These are phyloP conservation scores for Calophaca sinica DNA, from an alignment of 306 rosid species.

Conservation along the genomic window DNA sequence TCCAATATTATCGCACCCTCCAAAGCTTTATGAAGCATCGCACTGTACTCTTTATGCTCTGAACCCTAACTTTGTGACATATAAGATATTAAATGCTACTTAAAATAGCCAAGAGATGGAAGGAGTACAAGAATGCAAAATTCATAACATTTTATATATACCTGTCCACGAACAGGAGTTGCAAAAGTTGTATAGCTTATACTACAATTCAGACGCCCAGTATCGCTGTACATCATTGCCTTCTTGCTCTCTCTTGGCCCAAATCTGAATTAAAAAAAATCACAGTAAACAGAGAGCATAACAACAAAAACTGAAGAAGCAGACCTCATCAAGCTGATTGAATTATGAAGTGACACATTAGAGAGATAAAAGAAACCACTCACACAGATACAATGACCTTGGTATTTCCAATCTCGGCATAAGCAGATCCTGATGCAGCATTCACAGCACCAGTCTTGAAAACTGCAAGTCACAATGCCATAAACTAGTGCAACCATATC, in stretches of 20 bases:
- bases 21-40: conserved; percentile 92
- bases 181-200: conserved; percentile 88
- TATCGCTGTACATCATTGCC: conserved; percentile 92
- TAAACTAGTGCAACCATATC: conserved; percentile 29
- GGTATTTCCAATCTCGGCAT: conserved; percentile 93
- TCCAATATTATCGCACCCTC: conserved; percentile 94
- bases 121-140: conserved; percentile 12
- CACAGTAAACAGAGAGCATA: conserved; percentile 25
- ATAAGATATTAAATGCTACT: conserved; percentile 42
- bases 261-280: conserved; percentile 59
- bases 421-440: conserved; percentile 97
- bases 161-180: conserved; percentile 87
- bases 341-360: conserved; percentile 2
- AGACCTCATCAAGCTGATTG: conserved; percentile 7
- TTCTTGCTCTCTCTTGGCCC: conserved; percentile 99
- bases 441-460: conserved; percentile 96
- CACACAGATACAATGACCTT: conserved; percentile 98
- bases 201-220: conserved; percentile 87
- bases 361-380: conserved; percentile 51
- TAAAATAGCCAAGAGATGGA: background rate
- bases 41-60: conserved; percentile 77
- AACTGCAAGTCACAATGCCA: conserved; percentile 61
- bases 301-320: conserved; percentile 20
- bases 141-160: conserved; percentile 39
- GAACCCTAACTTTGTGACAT: conserved; percentile 63